Evolutionary conservation across 2,329 filamentous ascomycete species (phyloP).

Genomic region (Sporothrix phasma): DNA sequence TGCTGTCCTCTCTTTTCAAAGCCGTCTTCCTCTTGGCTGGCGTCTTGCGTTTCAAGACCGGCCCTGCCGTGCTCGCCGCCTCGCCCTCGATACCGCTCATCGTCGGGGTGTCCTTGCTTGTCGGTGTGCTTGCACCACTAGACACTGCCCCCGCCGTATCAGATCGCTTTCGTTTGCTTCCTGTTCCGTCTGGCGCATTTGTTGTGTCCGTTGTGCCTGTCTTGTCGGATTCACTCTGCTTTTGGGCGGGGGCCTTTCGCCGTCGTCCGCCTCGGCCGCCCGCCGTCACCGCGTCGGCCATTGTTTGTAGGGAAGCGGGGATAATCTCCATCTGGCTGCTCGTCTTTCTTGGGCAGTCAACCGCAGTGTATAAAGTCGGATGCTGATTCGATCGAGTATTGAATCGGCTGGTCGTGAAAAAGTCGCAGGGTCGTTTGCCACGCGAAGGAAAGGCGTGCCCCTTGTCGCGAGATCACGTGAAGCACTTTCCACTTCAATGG

Average conservation of each 20-base stretch:
- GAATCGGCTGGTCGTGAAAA: background rate
- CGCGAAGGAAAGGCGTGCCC: background rate
- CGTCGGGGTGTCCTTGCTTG: background rate
- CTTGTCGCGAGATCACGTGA: conserved; percentile 8
- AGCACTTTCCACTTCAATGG: background rate
- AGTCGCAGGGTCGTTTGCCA: background rate
- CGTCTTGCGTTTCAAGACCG: background rate
- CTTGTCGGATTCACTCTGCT: background rate
- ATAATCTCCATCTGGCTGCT: background rate
- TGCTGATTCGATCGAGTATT: background rate
- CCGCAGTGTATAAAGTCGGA: background rate
- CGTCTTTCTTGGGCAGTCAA: background rate
- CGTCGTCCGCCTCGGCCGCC: background rate
- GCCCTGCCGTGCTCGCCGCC: background rate
- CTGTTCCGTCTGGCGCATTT: background rate
- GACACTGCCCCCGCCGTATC: background rate
- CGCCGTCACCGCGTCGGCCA: conserved; percentile 7
- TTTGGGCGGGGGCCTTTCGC: background rate
- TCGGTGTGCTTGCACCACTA: background rate
- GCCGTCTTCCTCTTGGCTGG: background rate
- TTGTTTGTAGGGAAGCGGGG: background rate
- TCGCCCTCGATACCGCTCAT: background rate
- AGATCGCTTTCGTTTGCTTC: conserved; percentile 5
- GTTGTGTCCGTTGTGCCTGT: background rate
- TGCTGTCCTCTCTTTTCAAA: background rate